Evolutionary conservation across 169 alveolate species (phyloP), one percentile per base, ranked within the genome.

Genomic region (Cryptosporidium bovis): DNA sequence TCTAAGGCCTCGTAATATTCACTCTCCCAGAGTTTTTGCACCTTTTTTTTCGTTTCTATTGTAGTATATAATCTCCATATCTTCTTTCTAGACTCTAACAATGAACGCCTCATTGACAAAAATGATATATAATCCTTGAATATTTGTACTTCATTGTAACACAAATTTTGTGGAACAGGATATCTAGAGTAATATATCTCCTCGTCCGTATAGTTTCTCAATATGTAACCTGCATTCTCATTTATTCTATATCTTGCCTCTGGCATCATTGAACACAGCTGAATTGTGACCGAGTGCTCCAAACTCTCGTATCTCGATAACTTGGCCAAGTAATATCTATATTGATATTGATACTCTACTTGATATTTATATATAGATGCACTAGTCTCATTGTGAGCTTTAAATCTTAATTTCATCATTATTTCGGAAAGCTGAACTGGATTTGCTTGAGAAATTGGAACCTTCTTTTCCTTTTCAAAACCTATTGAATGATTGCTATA

Each of bases 1-100:
- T 60, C 18, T 31, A 77, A 24, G 8, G 87, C 87, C 27, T 77
- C 87, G 15, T 60, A 53, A 46, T 77, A 77, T n/a, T 77, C 87
- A 16, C 16, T 34, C 34, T 77, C 87, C 87, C 87, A 77, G 12
- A 62, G 65, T 40, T 62, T 62, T 27, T 58, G 16, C 12, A 60
- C 71, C 36, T 51, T 46, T n/a, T 51, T 77, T 62, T 77, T 77
- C 0, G 71, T 77, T 44, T 77, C 87, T 44, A 77, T 62, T 40
- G 46, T 77, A 29, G 77, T 77, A n/a, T 60, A 77, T 2, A 56
- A 36, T 48, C 71, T 62, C 87, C 87, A 77, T 7, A 77, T 62
- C 36, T 60, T 77, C 33, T 60, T 77, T 24, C 64, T 40, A 18
- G 50, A 40, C 16, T 77, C 87, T 8, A 77, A 40, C 36, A 77